Percentiles rank a stretch among this genome's conserved stretches.
Evolutionary conservation across 2,329 filamentous ascomycete genomes (phyloP).

Genomic region (Calonectria pseudoreteaudii): DNA sequence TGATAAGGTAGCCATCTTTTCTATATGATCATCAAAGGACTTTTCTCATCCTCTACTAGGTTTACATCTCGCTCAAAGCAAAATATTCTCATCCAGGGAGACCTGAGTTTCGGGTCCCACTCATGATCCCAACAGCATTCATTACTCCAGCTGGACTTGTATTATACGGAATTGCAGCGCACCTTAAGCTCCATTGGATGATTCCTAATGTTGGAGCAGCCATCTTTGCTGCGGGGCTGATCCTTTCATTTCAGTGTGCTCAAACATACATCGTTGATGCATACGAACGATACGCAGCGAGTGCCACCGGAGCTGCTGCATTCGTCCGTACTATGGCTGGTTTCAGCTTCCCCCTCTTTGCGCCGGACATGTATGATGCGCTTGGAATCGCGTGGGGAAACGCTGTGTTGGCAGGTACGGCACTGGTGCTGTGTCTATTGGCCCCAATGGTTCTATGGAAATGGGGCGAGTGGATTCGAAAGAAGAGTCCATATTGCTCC

Average conservation of each 20-base stretch:
- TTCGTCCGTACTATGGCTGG: constrained; percentile 67
- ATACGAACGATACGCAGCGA: constrained; percentile 51
- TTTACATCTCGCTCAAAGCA: constrained; percentile 43
- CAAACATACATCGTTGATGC: constrained; percentile 71
- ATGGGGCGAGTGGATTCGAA: constrained; percentile 35
- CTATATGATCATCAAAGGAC: too few species aligned
- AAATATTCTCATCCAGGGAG: constrained; percentile 42
- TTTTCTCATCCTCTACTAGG: constrained; percentile 26
- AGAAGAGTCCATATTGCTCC: constrained; percentile 33
- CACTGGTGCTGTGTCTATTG: constrained; percentile 34
- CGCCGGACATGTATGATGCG: constrained; percentile 54
- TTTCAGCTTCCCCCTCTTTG: constrained; percentile 70
- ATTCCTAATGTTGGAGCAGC: constrained; percentile 69
- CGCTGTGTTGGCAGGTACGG: constrained; percentile 47
- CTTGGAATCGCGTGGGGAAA: constrained; percentile 60
- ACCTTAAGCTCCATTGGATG: constrained; percentile 60
- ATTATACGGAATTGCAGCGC: constrained; percentile 60
- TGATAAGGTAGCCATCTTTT: constrained; percentile 41
- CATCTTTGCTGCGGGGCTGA: constrained; percentile 60
- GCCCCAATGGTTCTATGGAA: constrained; percentile 35
- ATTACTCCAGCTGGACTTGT: constrained; percentile 62
- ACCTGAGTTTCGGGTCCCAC: constrained; percentile 50
- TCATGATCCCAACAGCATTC: constrained; percentile 50
- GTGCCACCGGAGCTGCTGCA: constrained; percentile 63
- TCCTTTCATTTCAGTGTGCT: constrained; percentile 68